Evolutionary conservation across 208 protist genomes (phyloP).

Genomic region (Acanthamoeba royreba): DNA sequence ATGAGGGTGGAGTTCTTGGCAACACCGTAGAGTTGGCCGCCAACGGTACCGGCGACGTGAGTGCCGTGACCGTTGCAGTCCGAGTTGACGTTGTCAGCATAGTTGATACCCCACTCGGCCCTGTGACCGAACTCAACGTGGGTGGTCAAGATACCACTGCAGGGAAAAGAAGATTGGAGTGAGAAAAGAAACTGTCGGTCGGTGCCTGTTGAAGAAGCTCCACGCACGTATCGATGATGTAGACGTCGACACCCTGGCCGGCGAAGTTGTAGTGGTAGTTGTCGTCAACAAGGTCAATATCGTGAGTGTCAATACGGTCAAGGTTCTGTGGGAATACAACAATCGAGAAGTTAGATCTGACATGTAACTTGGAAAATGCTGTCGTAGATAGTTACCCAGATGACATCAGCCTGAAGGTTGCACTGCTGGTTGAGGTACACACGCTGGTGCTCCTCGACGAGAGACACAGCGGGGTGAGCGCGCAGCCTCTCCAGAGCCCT

Average conservation of each 20-base stretch:
- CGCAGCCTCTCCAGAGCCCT: not conserved
- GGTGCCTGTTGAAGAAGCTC: not conserved
- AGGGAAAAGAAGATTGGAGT: not conserved
- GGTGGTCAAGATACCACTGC: not conserved
- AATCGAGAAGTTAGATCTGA: no score
- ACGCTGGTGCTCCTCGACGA: slow-evolving; percentile 25
- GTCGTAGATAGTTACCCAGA: not conserved
- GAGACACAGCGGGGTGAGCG: not conserved
- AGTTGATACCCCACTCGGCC: not conserved
- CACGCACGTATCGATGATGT: slow-evolving; percentile 53
- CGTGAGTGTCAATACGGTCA: not conserved
- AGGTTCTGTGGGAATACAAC: not conserved
- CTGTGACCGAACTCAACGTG: not conserved
- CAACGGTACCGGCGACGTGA: slow-evolving; percentile 41
- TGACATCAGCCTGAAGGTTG: not conserved
- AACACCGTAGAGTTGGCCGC: not conserved
- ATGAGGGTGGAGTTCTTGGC: slow-evolving; percentile 19
- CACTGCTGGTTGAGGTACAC: not conserved
- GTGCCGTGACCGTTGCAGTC: slow-evolving; percentile 52
- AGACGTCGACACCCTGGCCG: slow-evolving; percentile 25
- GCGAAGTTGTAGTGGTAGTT: not conserved
- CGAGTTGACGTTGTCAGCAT: not conserved
- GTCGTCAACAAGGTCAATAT: slow-evolving; percentile 32
- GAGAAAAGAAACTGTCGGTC: not conserved
- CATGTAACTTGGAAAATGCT: no score